Conservation (phyloP, 2,329 filamentous ascomycete genomes). For the Neophaeococcomyces aloes region DNA sequence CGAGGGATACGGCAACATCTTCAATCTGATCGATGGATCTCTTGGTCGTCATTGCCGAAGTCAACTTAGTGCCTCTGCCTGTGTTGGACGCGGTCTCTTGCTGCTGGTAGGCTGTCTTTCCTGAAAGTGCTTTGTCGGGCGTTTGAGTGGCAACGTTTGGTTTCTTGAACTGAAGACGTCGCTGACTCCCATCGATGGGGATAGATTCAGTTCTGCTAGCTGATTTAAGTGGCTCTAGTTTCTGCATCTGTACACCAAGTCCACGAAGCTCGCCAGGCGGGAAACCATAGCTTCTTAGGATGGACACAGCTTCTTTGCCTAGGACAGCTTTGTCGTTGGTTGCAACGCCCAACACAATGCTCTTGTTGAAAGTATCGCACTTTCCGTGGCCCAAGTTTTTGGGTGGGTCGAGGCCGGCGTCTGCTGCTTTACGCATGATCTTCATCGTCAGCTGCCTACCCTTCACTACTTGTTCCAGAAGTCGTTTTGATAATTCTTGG, state of each 20-base stretch:
- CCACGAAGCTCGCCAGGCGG: constrained; percentile 88
- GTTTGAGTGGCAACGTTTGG: constrained; percentile 26
- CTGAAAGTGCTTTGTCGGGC: constrained; percentile 14
- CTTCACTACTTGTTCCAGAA: constrained; percentile 74
- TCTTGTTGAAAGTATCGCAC: constrained; percentile 91
- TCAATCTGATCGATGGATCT: constrained; percentile 41
- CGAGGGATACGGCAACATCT: constrained; percentile 34
- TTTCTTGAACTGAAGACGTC: constrained; percentile 60
- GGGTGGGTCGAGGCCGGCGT: constrained; percentile 80
- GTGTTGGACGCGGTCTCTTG: constrained; percentile 11
- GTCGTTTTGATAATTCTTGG: constrained; percentile 68
- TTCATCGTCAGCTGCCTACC: constrained; percentile 87
- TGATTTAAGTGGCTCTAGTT: constrained; percentile 66
- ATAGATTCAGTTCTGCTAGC: constrained; percentile 13
- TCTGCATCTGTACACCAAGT: constrained; percentile 86
- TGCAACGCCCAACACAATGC: constrained; percentile 66
- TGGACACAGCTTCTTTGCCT: constrained; percentile 71
- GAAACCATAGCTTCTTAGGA: constrained; percentile 71
- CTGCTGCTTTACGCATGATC: constrained; percentile 75
- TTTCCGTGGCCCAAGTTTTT: constrained; percentile 94
- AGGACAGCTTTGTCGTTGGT: constrained; percentile 65
- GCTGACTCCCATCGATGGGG: constrained; percentile 61
- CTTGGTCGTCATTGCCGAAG: constrained; percentile 23
- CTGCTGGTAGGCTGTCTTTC: no score
- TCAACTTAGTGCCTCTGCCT: constrained; percentile 20